These are phyloP conservation scores for Camelina sativa DNA, from an alignment of 345 rosid species.

Conservation along the genomic window DNA sequence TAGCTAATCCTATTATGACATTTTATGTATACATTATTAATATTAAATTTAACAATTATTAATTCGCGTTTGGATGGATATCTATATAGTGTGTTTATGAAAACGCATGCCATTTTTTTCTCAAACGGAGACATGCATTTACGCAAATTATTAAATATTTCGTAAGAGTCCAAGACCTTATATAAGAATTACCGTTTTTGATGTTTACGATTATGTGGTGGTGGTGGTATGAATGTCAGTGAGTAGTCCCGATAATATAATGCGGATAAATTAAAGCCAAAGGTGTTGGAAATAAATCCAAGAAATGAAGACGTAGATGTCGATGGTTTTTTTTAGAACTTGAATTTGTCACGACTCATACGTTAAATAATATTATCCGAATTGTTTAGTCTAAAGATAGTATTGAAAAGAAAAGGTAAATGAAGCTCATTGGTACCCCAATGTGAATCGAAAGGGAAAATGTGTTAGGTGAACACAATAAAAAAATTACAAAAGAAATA, in stretches of 20 bases:
- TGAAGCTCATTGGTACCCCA: constrained; percentile 33
- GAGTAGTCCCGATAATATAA: neutral
- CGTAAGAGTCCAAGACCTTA: neutral
- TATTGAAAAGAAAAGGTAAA: constrained; percentile 28
- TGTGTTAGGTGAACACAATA: constrained; percentile 45
- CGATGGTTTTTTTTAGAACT: constrained; percentile 24
- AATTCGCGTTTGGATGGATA: too few species aligned
- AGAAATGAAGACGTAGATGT: constrained; percentile 36
- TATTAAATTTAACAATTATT: too few species aligned
- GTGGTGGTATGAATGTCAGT: neutral
- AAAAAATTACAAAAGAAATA: constrained; percentile 1
- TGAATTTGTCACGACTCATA: constrained; percentile 36
- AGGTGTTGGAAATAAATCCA: constrained; percentile 33
- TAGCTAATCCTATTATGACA: too few species aligned
- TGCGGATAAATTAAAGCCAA: constrained; percentile 27
- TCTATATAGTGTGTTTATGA: neutral
- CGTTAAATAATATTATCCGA: constrained; percentile 26
- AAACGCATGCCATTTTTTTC: constrained; percentile 14
- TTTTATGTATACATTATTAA: too few species aligned
- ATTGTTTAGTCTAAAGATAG: constrained; percentile 32
- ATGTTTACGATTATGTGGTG: neutral
- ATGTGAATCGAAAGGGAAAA: constrained; percentile 37
- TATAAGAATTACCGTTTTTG: neutral
- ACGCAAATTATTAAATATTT: neutral
- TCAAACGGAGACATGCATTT: constrained; percentile 1